Percentiles rank a stretch among this genome's conserved stretches.
phyloP scores from a whole-genome alignment of 352 stramenopile genomes.

The Pythium brachiatum region DNA sequence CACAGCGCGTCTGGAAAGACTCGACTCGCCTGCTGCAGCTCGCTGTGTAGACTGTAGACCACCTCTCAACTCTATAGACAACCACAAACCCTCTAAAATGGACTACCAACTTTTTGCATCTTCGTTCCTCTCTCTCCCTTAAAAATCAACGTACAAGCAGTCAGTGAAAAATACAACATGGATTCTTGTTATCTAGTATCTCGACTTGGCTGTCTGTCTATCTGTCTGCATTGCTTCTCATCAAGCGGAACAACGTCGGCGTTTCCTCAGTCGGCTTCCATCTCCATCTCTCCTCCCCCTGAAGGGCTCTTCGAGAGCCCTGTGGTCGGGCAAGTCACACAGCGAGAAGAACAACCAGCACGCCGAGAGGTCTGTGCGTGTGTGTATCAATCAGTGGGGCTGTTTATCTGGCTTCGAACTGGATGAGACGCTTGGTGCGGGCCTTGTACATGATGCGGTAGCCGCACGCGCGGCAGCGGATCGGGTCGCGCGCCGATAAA shows the following conservation, averaged over 20 bases:
- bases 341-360: not conserved
- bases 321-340: not conserved
- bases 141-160: too few species aligned
- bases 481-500: conserved; percentile 94
- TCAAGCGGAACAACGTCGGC: not conserved
- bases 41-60: conserved; percentile 22
- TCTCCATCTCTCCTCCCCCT: not conserved
- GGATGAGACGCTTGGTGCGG: conserved; percentile 93
- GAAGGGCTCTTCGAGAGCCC: not conserved
- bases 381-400: not conserved
- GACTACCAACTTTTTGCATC: not conserved
- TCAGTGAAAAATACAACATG: conserved; percentile 4
- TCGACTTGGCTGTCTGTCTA: not conserved
- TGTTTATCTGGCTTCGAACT: conserved; percentile 88
- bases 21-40: conserved; percentile 55
- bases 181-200: conserved; percentile 1
- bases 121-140: too few species aligned
- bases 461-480: conserved; percentile 94
- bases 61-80: not conserved
- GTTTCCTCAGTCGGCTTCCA: not conserved
- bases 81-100: not conserved
- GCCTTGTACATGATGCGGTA: conserved; percentile 99
- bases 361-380: not conserved
- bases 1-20: conserved; percentile 62
- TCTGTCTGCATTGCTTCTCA: not conserved